phyloP scores from a whole-genome alignment of 2,329 filamentous ascomycete genomes.

The Ophiostoma pallidulum region DNA sequence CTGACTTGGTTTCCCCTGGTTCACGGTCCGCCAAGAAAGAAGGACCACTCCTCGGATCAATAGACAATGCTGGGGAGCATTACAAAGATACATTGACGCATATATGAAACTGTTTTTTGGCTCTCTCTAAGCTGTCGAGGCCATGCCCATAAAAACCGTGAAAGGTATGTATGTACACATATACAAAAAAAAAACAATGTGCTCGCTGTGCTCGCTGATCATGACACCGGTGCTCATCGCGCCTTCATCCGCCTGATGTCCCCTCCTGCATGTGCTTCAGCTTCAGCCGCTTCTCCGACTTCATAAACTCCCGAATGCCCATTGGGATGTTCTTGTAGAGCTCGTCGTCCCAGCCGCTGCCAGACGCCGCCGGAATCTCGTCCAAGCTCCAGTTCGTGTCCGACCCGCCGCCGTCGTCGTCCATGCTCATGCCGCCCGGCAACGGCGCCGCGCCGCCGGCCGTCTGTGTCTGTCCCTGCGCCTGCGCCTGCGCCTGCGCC shows the following conservation, averaged over 20 bases:
- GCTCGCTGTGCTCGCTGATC: too few species aligned
- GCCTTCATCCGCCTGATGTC: constrained; percentile 32
- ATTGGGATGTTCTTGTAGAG: constrained; percentile 77
- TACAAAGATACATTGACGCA: too few species aligned
- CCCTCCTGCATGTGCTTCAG: constrained; percentile 56
- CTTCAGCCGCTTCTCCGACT: constrained; percentile 83
- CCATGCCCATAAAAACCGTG: too few species aligned
- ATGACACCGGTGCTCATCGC: not conserved
- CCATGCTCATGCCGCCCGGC: constrained; percentile 49
- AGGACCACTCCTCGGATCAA: too few species aligned
- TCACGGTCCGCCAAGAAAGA: too few species aligned
- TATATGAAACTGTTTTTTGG: too few species aligned
- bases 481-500: constrained; percentile 24
- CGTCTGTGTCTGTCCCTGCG: constrained; percentile 10
- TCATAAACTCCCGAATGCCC: constrained; percentile 95
- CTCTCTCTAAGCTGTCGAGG: too few species aligned
- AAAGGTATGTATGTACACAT: too few species aligned
- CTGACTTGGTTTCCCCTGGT: too few species aligned
- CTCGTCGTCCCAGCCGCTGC: constrained; percentile 47
- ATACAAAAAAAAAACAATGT: too few species aligned
- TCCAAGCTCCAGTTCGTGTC: constrained; percentile 52
- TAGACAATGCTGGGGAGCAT: too few species aligned
- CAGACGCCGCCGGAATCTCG: constrained; percentile 12
- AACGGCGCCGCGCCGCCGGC: not conserved
- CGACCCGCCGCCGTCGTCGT: constrained; percentile 71